Conservation (phyloP, 495 filamentous ascomycete genomes). For the Massariosphaeria phaeospora region DNA sequence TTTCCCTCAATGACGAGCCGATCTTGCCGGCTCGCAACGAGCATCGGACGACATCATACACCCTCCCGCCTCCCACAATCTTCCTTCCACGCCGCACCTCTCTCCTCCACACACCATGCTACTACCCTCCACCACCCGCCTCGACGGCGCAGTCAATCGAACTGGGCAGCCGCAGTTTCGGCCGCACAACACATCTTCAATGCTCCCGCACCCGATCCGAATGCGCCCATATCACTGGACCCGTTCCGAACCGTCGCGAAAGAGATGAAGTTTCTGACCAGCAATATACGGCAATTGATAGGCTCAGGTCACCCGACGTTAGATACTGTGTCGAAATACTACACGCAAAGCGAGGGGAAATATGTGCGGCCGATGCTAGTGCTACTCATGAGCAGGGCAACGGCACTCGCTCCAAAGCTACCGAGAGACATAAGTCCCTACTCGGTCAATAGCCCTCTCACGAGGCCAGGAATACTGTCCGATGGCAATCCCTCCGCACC, state of each 20-base stretch:
- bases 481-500: conserved; percentile 67
- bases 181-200: conserved; percentile 73
- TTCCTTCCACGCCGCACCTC: background rate
- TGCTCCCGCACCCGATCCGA: conserved; percentile 44
- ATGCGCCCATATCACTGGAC: conserved; percentile 42
- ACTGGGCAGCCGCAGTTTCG: conserved; percentile 65
- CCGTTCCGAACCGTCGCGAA: conserved; percentile 68
- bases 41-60: conserved; percentile 1
- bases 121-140: conserved; percentile 34
- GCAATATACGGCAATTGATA: conserved; percentile 80
- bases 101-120: background rate
- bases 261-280: conserved; percentile 89
- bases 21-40: conserved; percentile 23
- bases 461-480: conserved; percentile 64
- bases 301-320: conserved; percentile 90
- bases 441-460: conserved; percentile 70
- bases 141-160: conserved; percentile 45
- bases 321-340: conserved; percentile 95
- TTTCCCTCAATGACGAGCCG: conserved; percentile 31
- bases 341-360: conserved; percentile 94
- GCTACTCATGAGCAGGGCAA: conserved; percentile 91
- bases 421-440: conserved; percentile 37
- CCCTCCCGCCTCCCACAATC: conserved; percentile 9
- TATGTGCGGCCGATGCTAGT: conserved; percentile 92
- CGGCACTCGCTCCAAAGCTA: conserved; percentile 68